phyloP scores from a whole-genome alignment of 192 early-diverging fungal species.

The Chytriomyces confervae region DNA sequence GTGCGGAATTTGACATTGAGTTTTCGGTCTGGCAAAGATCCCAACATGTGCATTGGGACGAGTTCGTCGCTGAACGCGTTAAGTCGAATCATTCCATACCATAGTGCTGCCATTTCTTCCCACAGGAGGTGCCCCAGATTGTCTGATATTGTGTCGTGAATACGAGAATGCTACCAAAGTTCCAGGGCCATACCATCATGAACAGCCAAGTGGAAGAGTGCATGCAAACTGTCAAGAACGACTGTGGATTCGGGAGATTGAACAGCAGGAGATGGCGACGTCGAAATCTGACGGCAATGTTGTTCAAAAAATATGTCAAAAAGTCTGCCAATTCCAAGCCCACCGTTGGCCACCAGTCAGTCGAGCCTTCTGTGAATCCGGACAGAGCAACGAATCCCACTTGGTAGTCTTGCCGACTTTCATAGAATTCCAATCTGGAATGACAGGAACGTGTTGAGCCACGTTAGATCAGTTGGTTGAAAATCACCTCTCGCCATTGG shows the following conservation, averaged over 20 bases:
- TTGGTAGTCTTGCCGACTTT: constrained; percentile 6
- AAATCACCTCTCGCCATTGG: constrained; percentile 21
- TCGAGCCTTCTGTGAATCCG: constrained; percentile 25
- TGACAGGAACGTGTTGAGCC: too few relatives aligned
- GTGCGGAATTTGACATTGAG: constrained; percentile 30
- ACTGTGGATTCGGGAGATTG: constrained; percentile 17
- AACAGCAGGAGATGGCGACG: constrained; percentile 7
- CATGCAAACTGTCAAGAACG: constrained; percentile 20
- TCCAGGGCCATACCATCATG: background rate
- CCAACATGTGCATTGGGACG: constrained; percentile 15
- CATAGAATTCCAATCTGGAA: background rate
- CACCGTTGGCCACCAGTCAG: constrained; percentile 18
- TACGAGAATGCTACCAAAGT: background rate
- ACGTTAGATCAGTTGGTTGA: background rate
- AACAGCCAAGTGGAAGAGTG: constrained; percentile 35
- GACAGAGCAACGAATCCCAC: constrained; percentile 24
- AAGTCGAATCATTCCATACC: constrained; percentile 39
- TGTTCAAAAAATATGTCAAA: background rate
- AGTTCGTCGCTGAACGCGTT: constrained; percentile 28
- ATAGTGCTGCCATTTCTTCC: constrained; percentile 43
- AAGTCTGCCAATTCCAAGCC: background rate
- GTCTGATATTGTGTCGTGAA: constrained; percentile 5
- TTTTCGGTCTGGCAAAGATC: constrained; percentile 21
- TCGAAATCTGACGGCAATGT: background rate
- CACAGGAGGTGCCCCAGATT: constrained; percentile 42